These are phyloP conservation scores for Starmerella bombicola DNA, from an alignment of 805 yeast genomes.

Conservation along the genomic window DNA sequence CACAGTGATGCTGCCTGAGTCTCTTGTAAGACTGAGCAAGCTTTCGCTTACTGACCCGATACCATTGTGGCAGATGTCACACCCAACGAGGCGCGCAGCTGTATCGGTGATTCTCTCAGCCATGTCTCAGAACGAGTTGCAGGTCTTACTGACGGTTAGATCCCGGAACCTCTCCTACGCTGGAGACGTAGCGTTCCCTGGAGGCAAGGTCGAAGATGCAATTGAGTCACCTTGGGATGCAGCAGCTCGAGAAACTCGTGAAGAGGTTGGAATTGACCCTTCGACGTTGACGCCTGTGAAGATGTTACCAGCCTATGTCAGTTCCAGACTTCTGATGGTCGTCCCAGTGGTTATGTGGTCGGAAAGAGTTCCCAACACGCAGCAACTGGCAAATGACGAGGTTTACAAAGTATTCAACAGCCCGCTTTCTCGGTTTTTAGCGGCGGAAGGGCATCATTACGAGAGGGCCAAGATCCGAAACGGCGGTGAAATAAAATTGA, in stretches of 20 bases:
- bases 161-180: constrained; percentile 62
- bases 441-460: constrained; percentile 8
- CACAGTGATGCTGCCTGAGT: too few species aligned
- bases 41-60: constrained; percentile 7
- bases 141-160: constrained; percentile 70
- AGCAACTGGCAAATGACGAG: constrained; percentile 19
- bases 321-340: constrained; percentile 72
- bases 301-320: constrained; percentile 63
- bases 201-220: constrained; percentile 69
- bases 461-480: constrained; percentile 22
- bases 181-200: constrained; percentile 88
- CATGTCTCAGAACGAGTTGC: constrained; percentile 53
- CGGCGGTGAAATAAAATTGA: constrained; percentile 28
- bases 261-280: constrained; percentile 69
- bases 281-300: constrained; percentile 48
- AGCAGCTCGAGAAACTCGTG: constrained; percentile 72
- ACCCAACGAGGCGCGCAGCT: constrained; percentile 58
- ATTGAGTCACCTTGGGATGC: constrained; percentile 58
- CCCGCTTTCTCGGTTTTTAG: constrained; percentile 22
- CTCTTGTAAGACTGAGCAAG: too few species aligned
- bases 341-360: constrained; percentile 46
- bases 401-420: constrained; percentile 27
- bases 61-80: constrained; percentile 42
- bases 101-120: constrained; percentile 61
- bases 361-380: constrained; percentile 1